These are phyloP conservation scores for Cornus controversa DNA, from an alignment of 148 eudicot genomes.

Conservation along the genomic window DNA sequence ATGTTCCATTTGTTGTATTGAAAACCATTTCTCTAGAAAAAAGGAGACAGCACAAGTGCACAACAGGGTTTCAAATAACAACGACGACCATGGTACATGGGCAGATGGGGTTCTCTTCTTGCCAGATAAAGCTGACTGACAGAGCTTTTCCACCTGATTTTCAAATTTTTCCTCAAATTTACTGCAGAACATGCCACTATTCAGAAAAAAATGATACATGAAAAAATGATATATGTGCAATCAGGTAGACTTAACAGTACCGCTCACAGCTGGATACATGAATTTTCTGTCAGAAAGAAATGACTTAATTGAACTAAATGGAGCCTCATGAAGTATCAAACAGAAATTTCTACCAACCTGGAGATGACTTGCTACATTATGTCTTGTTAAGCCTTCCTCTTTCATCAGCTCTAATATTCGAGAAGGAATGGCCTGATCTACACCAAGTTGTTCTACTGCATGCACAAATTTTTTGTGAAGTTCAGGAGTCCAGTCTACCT, in stretches of 20 bases:
- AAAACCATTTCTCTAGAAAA: too few relatives aligned
- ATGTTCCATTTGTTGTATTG: too few relatives aligned
- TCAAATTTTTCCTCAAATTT: neutral
- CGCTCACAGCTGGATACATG: neutral
- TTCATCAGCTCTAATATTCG: slow-evolving; percentile 80
- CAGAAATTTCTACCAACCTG: slow-evolving; percentile 49
- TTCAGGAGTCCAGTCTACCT: slow-evolving; percentile 87
- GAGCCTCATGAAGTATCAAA: neutral
- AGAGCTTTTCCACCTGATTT: neutral
- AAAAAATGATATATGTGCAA: neutral
- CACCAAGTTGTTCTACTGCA: slow-evolving; percentile 82
- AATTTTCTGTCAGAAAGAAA: neutral
- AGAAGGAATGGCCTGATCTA: slow-evolving; percentile 90
- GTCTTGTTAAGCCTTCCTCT: slow-evolving; percentile 80
- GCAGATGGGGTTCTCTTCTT: too few relatives aligned
- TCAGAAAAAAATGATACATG: neutral
- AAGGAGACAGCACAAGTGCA: too few relatives aligned
- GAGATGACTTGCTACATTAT: slow-evolving; percentile 87
- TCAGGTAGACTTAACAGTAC: neutral
- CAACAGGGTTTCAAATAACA: too few relatives aligned
- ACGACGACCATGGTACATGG: too few relatives aligned
- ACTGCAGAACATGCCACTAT: neutral
- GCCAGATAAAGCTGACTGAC: too few relatives aligned
- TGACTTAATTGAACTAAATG: neutral
- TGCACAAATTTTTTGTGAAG: slow-evolving; percentile 78